Evolutionary conservation across 495 filamentous ascomycete genomes (phyloP).

Genomic region (Choiromyces venosus): DNA sequence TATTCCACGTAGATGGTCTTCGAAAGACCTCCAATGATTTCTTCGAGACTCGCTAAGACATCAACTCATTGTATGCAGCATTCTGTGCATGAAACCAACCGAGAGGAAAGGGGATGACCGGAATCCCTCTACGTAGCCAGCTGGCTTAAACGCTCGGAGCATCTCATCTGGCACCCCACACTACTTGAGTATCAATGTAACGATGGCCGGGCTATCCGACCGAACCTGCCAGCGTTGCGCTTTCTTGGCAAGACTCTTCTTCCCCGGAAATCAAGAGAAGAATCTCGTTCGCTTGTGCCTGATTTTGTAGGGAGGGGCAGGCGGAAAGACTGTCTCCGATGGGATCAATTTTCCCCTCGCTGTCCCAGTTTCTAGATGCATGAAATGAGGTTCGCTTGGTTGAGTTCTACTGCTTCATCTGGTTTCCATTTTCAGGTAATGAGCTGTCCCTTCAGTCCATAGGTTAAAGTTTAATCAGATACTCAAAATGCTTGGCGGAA

Average conservation of each 20-base stretch:
- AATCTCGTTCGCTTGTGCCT: background rate
- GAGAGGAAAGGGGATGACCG: background rate
- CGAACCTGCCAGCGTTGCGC: background rate
- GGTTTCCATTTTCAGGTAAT: background rate
- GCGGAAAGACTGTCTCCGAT: background rate
- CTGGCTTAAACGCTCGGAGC: background rate
- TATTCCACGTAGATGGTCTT: background rate
- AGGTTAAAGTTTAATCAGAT: background rate
- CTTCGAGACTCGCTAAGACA: background rate
- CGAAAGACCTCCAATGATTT: background rate
- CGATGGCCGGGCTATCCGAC: background rate
- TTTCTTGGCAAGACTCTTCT: background rate
- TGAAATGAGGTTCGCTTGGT: background rate
- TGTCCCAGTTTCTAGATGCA: background rate
- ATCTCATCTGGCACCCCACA: background rate
- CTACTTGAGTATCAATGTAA: background rate
- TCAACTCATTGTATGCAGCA: background rate
- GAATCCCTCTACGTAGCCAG: background rate
- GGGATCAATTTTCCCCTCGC: background rate
- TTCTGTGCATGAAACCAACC: background rate
- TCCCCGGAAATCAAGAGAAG: background rate
- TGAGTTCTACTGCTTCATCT: background rate
- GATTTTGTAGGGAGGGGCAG: background rate
- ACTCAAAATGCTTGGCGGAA: background rate
- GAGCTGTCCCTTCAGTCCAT: background rate